phyloP scores from a whole-genome alignment of 306 rosid genomes.

The Vachellia pachyceras region DNA sequence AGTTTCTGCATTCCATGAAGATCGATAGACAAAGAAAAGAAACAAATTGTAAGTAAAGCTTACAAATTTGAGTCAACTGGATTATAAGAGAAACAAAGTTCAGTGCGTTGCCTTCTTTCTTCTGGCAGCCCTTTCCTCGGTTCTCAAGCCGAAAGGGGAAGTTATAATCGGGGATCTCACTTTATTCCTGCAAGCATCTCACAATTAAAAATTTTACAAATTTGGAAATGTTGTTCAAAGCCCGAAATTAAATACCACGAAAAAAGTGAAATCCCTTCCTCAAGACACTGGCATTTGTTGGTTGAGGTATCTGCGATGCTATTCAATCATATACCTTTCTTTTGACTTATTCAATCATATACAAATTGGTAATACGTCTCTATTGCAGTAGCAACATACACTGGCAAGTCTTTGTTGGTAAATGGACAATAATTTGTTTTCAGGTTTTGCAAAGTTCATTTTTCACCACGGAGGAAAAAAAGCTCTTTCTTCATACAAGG shows the following conservation, averaged over 20 bases:
- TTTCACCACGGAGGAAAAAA: too few relatives aligned
- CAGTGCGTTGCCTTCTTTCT: constrained; percentile 77
- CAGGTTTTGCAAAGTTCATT: too few relatives aligned
- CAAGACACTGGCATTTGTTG: background rate
- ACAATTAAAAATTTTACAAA: constrained; percentile 29
- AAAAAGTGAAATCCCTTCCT: constrained; percentile 1
- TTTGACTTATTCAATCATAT: too few relatives aligned
- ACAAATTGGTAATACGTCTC: background rate
- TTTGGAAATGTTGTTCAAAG: constrained; percentile 42
- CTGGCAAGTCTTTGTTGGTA: too few relatives aligned
- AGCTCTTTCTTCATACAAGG: too few relatives aligned
- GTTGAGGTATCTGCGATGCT: background rate
- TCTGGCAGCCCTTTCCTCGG: constrained; percentile 90
- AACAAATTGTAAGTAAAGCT: constrained; percentile 9
- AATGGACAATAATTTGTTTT: too few relatives aligned
- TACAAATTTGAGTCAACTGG: background rate
- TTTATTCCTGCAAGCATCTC: constrained; percentile 76
- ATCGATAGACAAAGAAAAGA: constrained; percentile 20
- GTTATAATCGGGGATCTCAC: constrained; percentile 74
- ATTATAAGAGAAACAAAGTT: constrained; percentile 27
- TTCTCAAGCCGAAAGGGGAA: constrained; percentile 81
- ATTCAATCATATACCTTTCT: too few relatives aligned
- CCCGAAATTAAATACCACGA: too few relatives aligned
- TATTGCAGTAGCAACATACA: background rate
- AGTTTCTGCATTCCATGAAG: constrained; percentile 68